Evolutionary conservation across 2,329 filamentous ascomycete species (phyloP).

Genomic region (Massarina eburnea): DNA sequence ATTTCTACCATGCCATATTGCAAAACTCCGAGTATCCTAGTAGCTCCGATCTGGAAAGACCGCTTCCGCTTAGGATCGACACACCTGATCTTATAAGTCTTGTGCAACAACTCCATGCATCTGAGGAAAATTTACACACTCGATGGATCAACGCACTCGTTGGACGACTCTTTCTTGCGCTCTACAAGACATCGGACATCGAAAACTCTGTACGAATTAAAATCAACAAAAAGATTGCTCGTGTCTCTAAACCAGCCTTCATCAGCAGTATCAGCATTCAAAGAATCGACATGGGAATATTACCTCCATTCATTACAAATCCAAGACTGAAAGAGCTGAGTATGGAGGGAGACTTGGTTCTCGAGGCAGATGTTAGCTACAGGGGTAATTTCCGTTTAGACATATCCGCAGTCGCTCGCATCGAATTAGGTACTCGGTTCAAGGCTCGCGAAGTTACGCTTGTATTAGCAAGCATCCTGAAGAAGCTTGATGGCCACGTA

Average conservation of each 20-base stretch:
- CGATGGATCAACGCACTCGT: slow-evolving; percentile 93
- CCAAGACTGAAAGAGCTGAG: slow-evolving; percentile 85
- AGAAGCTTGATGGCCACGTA: slow-evolving; percentile 81
- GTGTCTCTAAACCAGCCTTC: slow-evolving; percentile 89
- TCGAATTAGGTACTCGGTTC: slow-evolving; percentile 86
- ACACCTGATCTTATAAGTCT: slow-evolving; percentile 84
- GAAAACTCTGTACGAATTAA: slow-evolving; percentile 79
- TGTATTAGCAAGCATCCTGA: slow-evolving; percentile 80
- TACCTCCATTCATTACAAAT: slow-evolving; percentile 86
- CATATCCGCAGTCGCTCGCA: slow-evolving; percentile 87
- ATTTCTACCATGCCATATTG: slow-evolving; percentile 93
- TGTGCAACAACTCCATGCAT: slow-evolving; percentile 87
- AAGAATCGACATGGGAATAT: slow-evolving; percentile 81
- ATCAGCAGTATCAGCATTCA: slow-evolving; percentile 82
- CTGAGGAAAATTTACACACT: slow-evolving; percentile 86
- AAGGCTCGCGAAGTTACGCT: slow-evolving; percentile 89
- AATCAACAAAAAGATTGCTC: slow-evolving; percentile 92
- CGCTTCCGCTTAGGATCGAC: slow-evolving; percentile 77
- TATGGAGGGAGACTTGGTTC: slow-evolving; percentile 84
- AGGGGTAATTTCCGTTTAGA: slow-evolving; percentile 87
- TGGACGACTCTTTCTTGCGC: slow-evolving; percentile 80
- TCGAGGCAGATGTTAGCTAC: slow-evolving; percentile 87
- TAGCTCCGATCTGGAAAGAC: slow-evolving; percentile 53
- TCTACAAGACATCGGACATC: slow-evolving; percentile 82
- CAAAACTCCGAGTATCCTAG: slow-evolving; percentile 63